These are phyloP conservation scores for Labyrinthula sp. DNA, from an alignment of 352 stramenopile species.

Conservation along the genomic window DNA sequence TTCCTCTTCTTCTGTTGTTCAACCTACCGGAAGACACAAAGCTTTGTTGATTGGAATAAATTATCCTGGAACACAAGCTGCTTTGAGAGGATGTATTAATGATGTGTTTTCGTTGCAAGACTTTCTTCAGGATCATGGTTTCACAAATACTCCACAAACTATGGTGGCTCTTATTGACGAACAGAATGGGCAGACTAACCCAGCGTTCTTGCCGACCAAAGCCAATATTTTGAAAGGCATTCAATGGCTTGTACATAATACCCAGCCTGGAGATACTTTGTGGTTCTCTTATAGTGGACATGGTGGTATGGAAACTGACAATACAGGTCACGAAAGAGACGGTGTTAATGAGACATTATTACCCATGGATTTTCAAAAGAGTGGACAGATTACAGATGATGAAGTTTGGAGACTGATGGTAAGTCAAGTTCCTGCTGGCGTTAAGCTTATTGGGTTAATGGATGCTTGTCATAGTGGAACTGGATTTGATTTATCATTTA, in stretches of 20 bases:
- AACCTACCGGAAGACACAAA: too few species aligned
- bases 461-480: slow-evolving; percentile 22
- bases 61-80: slow-evolving; percentile 24
- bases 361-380: slow-evolving; percentile 21
- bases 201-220: too few species aligned
- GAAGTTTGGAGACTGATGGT: slow-evolving; percentile 23
- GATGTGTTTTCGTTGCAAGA: slow-evolving; percentile 29
- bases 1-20: too few species aligned
- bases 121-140: slow-evolving; percentile 26
- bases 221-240: slow-evolving; percentile 28
- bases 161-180: slow-evolving; percentile 33
- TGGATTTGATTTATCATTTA: background rate
- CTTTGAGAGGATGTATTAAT: slow-evolving; percentile 29
- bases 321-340: slow-evolving; percentile 16
- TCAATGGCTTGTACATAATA: slow-evolving; percentile 29
- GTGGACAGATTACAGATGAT: slow-evolving; percentile 21
- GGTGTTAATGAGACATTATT: slow-evolving; percentile 28
- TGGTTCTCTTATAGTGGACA: slow-evolving; percentile 33
- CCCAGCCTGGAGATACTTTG: slow-evolving; percentile 28
- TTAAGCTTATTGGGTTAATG: slow-evolving; percentile 17
- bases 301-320: slow-evolving; percentile 24
- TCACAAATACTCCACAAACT: slow-evolving; percentile 16
- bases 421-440: slow-evolving; percentile 7
- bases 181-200: too few species aligned
- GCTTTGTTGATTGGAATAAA: slow-evolving; percentile 30